phyloP scores from a whole-genome alignment of 2,329 filamentous ascomycete species.

The Colletotrichum filicis region DNA sequence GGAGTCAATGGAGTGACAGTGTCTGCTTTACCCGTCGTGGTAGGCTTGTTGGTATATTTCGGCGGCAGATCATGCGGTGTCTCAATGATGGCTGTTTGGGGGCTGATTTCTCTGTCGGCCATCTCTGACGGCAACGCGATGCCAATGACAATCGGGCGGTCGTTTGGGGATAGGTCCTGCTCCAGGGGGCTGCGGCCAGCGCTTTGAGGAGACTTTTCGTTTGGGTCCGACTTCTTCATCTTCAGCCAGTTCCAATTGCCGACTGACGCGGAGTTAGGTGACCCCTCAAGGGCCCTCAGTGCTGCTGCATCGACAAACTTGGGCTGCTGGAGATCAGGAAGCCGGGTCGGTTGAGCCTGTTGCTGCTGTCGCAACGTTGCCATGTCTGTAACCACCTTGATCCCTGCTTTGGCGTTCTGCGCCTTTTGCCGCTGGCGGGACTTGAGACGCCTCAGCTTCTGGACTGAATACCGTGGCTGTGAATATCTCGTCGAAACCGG shows the following conservation, averaged over 20 bases:
- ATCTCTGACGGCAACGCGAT: slow-evolving; percentile 70
- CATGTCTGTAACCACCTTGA: slow-evolving; percentile 78
- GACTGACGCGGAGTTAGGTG: slow-evolving; percentile 63
- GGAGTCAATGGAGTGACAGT: slow-evolving; percentile 41
- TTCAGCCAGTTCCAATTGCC: slow-evolving; percentile 69
- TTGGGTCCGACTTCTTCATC: slow-evolving; percentile 47
- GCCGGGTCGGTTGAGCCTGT: slow-evolving; percentile 44
- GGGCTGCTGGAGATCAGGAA: slow-evolving; percentile 42
- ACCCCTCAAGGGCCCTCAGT: slow-evolving; percentile 68
- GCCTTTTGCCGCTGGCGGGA: slow-evolving; percentile 71
- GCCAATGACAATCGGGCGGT: slow-evolving; percentile 79
- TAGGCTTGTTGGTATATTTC: slow-evolving; percentile 10
- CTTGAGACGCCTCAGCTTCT: slow-evolving; percentile 59
- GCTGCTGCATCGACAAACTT: slow-evolving; percentile 71
- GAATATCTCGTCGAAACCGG: slow-evolving; percentile 26
- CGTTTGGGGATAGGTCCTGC: slow-evolving; percentile 71
- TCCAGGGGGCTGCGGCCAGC: slow-evolving; percentile 40
- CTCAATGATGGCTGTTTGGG: slow-evolving; percentile 58
- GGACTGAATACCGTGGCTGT: slow-evolving; percentile 47
- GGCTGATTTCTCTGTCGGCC: slow-evolving; percentile 51
- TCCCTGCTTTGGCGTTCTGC: slow-evolving; percentile 70
- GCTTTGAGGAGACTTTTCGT: slow-evolving; percentile 40
- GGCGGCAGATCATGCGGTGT: slow-evolving; percentile 47
- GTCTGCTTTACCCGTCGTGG: slow-evolving; percentile 31
- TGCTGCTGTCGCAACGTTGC: slow-evolving; percentile 59